These are phyloP conservation scores for Phlebiopsis gigantea DNA, from an alignment of 768 basidiomycete species.

Conservation along the genomic window DNA sequence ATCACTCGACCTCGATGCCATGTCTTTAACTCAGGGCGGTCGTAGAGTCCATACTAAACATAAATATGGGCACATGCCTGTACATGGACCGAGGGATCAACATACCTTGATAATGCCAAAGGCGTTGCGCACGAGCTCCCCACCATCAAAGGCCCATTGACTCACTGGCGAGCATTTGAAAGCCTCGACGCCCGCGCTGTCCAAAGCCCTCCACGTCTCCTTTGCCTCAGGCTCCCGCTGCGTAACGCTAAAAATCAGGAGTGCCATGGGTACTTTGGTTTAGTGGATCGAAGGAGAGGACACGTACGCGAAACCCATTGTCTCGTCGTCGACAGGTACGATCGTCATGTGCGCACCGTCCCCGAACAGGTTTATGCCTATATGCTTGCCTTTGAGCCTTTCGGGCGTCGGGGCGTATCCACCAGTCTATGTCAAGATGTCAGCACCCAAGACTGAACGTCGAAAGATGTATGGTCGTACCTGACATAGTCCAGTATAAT, in stretches of 20 bases:
- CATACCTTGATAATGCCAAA: constrained; percentile 26
- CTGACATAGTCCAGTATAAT: constrained; percentile 3
- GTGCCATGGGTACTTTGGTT: too few species aligned
- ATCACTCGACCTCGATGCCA: constrained; percentile 40
- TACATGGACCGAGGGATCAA: neutral
- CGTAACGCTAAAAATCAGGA: constrained; percentile 27
- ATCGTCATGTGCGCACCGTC: constrained; percentile 32
- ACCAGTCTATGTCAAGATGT: neutral
- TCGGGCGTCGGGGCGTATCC: neutral
- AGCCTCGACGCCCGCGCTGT: constrained; percentile 10
- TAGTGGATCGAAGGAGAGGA: neutral
- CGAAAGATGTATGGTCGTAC: neutral
- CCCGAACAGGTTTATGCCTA: constrained; percentile 27
- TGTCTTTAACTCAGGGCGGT: constrained; percentile 33
- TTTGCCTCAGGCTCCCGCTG: constrained; percentile 31
- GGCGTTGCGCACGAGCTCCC: constrained; percentile 21
- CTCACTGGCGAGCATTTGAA: constrained; percentile 15
- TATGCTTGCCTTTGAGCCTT: neutral
- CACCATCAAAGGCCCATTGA: constrained; percentile 23
- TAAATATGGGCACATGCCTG: neutral
- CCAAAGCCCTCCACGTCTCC: constrained; percentile 37
- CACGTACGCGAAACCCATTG: constrained; percentile 7
- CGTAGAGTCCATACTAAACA: constrained; percentile 38
- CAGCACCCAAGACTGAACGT: neutral
- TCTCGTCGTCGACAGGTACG: constrained; percentile 28